Evolutionary conservation across 305 asterid genomes (phyloP).

Genomic region (Fraxinus latifolia): DNA sequence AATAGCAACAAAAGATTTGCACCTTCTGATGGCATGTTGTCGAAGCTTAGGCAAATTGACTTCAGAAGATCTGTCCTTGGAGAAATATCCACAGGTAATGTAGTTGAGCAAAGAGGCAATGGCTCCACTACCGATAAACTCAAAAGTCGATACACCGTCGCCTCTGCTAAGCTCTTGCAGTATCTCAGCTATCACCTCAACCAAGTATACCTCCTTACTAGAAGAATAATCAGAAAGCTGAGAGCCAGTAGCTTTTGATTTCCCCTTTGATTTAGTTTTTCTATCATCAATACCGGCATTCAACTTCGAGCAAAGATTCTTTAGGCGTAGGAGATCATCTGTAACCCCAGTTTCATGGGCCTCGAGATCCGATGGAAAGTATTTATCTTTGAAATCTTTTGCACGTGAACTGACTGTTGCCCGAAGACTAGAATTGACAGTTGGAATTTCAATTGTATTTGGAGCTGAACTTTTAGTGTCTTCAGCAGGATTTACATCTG

Average conservation of each 20-base stretch:
- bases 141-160: constrained; percentile 95
- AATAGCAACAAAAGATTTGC: constrained; percentile 66
- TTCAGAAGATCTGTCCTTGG: constrained; percentile 74
- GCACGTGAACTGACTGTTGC: constrained; percentile 75
- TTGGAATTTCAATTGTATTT: constrained; percentile 52
- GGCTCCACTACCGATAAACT: constrained; percentile 94
- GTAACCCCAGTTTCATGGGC: constrained; percentile 65
- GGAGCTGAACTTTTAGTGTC: constrained; percentile 51
- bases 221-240: constrained; percentile 49
- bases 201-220: constrained; percentile 61
- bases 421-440: constrained; percentile 58
- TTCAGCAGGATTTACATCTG: constrained; percentile 55
- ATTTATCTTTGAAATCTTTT: constrained; percentile 79
- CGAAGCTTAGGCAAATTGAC: constrained; percentile 67
- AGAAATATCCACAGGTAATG: constrained; percentile 81
- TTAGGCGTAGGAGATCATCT: constrained; percentile 79
- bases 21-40: constrained; percentile 82
- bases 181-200: constrained; percentile 69
- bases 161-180: constrained; percentile 82
- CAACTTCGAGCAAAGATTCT: constrained; percentile 79
- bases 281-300: constrained; percentile 56
- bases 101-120: constrained; percentile 78
- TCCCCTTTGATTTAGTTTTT: constrained; percentile 71
- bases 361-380: constrained; percentile 72
- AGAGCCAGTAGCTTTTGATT: constrained; percentile 62